Percentiles rank a stretch among this genome's conserved stretches.
These are phyloP conservation scores for Alternaria burnsii DNA, from an alignment of 2,329 filamentous ascomycete species.

Conservation along the genomic window DNA sequence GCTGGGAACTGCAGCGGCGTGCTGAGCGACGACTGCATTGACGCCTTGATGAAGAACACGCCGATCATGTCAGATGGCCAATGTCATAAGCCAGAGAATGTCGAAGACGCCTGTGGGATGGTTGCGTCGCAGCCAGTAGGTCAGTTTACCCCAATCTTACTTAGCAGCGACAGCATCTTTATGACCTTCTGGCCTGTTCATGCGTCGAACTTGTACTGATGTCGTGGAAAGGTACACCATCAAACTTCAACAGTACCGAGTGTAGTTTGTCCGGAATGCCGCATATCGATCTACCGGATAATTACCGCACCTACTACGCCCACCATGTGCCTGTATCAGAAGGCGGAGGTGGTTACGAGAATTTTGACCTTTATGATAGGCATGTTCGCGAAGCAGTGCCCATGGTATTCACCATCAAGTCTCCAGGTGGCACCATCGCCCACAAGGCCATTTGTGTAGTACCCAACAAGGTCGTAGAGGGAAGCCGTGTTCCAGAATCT, in stretches of 20 bases:
- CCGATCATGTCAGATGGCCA: neutral
- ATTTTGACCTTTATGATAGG: neutral
- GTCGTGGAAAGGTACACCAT: neutral
- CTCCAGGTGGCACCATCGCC: neutral
- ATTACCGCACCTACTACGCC: neutral
- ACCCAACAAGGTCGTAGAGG: neutral
- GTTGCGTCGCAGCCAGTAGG: neutral
- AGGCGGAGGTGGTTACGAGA: neutral
- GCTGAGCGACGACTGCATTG: neutral
- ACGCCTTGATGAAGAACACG: neutral
- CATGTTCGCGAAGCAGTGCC: neutral
- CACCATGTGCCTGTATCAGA: neutral
- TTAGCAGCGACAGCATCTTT: too few species aligned
- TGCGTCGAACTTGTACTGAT: too few species aligned
- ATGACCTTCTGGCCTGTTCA: too few species aligned
- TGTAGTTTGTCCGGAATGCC: neutral
- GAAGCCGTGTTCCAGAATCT: neutral
- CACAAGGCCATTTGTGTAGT: neutral
- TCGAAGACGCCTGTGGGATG: neutral
- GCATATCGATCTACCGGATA: neutral
- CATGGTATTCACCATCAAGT: neutral
- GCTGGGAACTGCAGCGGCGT: neutral
- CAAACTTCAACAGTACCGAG: neutral
- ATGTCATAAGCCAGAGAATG: neutral
- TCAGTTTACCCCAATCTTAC: too few species aligned